These are phyloP conservation scores for Pogostemon cablin DNA, from an alignment of 257 asterid species.

Conservation along the genomic window DNA sequence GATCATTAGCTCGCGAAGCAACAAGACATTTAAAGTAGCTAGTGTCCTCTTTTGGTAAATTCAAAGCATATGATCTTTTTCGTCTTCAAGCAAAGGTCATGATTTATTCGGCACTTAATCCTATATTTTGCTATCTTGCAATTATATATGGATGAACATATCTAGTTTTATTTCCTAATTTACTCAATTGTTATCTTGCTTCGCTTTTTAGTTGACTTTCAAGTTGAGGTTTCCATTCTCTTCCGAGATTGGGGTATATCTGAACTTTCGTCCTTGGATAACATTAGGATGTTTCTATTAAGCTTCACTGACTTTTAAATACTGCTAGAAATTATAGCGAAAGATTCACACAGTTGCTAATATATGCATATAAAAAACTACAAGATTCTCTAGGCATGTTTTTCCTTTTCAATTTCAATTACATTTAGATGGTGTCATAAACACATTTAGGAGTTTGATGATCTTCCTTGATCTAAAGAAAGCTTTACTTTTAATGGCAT, in stretches of 20 bases:
- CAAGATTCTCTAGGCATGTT: background rate
- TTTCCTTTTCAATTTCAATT: background rate
- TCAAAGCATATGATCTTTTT: too few species aligned
- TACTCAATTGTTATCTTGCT: background rate
- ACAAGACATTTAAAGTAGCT: too few species aligned
- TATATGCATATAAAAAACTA: conserved; percentile 3
- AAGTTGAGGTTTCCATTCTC: background rate
- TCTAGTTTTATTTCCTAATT: background rate
- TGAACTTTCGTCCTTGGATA: conserved; percentile 6
- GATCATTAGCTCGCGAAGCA: too few species aligned
- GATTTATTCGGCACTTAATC: too few species aligned
- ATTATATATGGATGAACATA: background rate
- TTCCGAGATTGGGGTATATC: background rate
- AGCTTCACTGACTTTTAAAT: conserved; percentile 12
- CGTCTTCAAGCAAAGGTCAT: too few species aligned
- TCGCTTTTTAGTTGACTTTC: background rate
- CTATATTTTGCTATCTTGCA: background rate
- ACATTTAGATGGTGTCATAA: background rate
- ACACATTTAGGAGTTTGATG: background rate
- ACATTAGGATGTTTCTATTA: background rate
- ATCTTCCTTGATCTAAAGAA: conserved; percentile 4
- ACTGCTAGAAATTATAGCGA: conserved; percentile 5
- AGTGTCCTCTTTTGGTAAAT: too few species aligned
- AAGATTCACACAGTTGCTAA: background rate
- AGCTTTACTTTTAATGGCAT: background rate